Conservation (phyloP, 169 alveolate species). For the Babesia bigemina region DNA sequence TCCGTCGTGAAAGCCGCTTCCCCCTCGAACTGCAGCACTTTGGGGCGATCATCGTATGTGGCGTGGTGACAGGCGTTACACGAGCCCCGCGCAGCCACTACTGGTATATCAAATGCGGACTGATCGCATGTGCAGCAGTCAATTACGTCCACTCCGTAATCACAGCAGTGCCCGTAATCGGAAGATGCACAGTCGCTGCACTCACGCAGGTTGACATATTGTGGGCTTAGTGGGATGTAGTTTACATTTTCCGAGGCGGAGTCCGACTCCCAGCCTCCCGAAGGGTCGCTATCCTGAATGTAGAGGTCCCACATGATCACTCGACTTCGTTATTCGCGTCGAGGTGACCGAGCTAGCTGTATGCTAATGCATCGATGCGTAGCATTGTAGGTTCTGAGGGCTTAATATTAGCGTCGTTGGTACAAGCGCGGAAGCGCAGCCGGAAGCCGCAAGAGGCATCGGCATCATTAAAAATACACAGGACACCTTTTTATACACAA, state of each 20-base stretch:
- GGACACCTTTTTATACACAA: too few species aligned
- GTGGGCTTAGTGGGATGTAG: not conserved
- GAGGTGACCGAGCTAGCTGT: not conserved
- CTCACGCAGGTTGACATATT: not conserved
- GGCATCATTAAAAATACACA: too few species aligned
- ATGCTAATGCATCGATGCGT: too few species aligned
- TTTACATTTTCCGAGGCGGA: not conserved
- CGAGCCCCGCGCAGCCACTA: too few species aligned
- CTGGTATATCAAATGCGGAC: not conserved
- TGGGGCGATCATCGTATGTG: too few species aligned
- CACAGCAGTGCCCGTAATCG: not conserved
- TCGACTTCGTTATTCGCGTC: not conserved
- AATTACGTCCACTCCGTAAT: not conserved
- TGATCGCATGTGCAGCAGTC: not conserved
- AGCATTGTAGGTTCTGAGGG: too few species aligned
- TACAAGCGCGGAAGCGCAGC: too few species aligned
- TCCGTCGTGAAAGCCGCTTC: too few species aligned
- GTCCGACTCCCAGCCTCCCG: not conserved
- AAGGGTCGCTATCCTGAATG: not conserved
- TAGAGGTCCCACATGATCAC: slow-evolving; percentile 4
- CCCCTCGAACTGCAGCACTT: too few species aligned
- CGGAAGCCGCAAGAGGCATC: too few species aligned
- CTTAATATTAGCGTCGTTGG: too few species aligned
- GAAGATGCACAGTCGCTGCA: not conserved
- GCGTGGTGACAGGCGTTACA: too few species aligned